phyloP scores from a whole-genome alignment of 1,284 basidiomycete genomes.

The Naganishia albida region DNA sequence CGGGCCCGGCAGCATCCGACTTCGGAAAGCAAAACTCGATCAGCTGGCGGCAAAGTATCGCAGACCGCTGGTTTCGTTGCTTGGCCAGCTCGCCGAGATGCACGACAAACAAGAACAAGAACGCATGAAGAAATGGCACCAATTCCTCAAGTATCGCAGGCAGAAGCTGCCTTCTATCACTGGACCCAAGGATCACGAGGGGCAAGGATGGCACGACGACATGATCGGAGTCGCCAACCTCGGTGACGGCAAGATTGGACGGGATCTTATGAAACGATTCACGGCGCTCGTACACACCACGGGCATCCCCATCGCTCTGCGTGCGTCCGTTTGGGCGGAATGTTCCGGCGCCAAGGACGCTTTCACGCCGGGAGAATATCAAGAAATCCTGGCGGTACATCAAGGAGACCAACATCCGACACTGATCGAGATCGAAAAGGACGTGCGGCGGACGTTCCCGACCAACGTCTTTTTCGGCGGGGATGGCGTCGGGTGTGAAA shows the following conservation, averaged over 20 bases:
- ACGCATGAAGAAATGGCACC: constrained; percentile 82
- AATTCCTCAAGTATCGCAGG: constrained; percentile 67
- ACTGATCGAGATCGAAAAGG: constrained; percentile 86
- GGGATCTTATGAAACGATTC: constrained; percentile 69
- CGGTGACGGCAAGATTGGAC: constrained; percentile 65
- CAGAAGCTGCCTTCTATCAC: constrained; percentile 43
- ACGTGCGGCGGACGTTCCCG: constrained; percentile 90
- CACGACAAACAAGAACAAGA: constrained; percentile 78
- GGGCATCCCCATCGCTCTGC: constrained; percentile 85
- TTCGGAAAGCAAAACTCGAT: constrained; percentile 31
- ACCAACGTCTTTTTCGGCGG: constrained; percentile 95
- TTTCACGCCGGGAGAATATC: constrained; percentile 86
- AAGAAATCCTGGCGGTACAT: constrained; percentile 71
- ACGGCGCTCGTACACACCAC: constrained; percentile 68
- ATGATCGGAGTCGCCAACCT: constrained; percentile 87
- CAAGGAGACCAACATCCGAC: constrained; percentile 63
- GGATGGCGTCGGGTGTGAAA: constrained; percentile 88
- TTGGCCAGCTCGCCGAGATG: constrained; percentile 78
- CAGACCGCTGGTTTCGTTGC: constrained; percentile 71
- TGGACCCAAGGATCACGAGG: constrained; percentile 55
- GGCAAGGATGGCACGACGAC: constrained; percentile 71
- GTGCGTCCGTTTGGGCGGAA: constrained; percentile 80
- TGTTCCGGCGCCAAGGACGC: constrained; percentile 89
- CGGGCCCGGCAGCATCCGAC: constrained; percentile 27
- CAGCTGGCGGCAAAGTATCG: constrained; percentile 49